phyloP scores from a whole-genome alignment of 2,329 filamentous ascomycete genomes.

The Calonectria hawksworthii region DNA sequence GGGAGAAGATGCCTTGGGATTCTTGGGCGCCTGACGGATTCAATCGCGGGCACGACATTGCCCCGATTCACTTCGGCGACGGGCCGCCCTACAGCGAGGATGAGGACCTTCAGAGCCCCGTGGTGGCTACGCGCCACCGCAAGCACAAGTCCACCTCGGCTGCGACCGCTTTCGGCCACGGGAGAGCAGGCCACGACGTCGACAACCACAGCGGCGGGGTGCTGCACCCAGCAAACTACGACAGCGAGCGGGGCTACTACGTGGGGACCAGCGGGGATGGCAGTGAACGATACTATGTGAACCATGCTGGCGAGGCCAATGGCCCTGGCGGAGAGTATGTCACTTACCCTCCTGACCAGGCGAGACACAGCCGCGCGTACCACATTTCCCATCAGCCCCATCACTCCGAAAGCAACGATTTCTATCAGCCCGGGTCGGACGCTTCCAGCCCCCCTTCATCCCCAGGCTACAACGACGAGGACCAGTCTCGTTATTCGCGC shows the following conservation, averaged over 20 bases:
- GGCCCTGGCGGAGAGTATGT: conserved; percentile 85
- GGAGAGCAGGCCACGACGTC: conserved; percentile 62
- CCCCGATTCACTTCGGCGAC: conserved; percentile 87
- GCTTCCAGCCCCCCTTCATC: conserved; percentile 72
- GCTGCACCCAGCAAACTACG: conserved; percentile 64
- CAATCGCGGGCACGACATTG: conserved; percentile 78
- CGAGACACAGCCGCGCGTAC: conserved; percentile 67
- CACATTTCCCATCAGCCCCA: conserved; percentile 60
- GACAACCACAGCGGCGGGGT: conserved; percentile 56
- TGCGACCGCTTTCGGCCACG: conserved; percentile 58
- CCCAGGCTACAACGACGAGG: conserved; percentile 69
- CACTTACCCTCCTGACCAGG: conserved; percentile 79
- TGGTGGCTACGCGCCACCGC: conserved; percentile 86
- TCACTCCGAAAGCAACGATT: conserved; percentile 64
- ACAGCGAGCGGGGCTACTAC: conserved; percentile 76
- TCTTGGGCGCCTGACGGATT: conserved; percentile 67
- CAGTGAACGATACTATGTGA: conserved; percentile 81
- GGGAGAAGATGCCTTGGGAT: conserved; percentile 78
- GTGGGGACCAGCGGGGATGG: conserved; percentile 77
- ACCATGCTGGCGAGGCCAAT: conserved; percentile 77
- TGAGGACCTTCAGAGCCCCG: conserved; percentile 92
- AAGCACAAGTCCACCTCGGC: conserved; percentile 83
- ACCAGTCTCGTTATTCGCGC: conserved; percentile 86
- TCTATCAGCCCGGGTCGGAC: conserved; percentile 68
- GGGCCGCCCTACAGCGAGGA: conserved; percentile 96